Percentiles rank a stretch among this genome's conserved stretches.
phyloP scores from a whole-genome alignment of 192 early-diverging fungal genomes.

The Geranomyces michiganensis region DNA sequence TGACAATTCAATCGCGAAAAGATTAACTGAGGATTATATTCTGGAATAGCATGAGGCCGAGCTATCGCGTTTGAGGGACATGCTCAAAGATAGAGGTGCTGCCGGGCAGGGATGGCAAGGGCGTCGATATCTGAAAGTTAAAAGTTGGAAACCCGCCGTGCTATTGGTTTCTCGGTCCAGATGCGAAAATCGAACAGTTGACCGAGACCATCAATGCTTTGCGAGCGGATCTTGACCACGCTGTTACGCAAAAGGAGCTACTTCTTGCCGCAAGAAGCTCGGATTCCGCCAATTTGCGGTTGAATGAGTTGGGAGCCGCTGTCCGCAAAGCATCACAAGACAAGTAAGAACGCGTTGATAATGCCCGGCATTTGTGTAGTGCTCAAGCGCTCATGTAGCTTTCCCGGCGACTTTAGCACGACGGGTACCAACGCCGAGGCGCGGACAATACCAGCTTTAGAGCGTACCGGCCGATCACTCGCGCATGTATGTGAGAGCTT shows the following conservation, averaged over 20 bases:
- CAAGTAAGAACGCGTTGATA: not conserved
- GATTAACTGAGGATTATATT: not conserved
- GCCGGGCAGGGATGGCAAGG: not conserved
- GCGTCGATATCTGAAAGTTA: not conserved
- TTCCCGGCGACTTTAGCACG: too few species aligned
- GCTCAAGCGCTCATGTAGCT: too few species aligned
- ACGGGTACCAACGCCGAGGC: too few species aligned
- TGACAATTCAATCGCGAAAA: not conserved
- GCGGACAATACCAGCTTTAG: not conserved
- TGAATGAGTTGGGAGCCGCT: conserved; percentile 11
- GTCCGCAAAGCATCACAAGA: conserved; percentile 7
- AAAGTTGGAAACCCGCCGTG: not conserved
- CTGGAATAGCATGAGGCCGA: not conserved
- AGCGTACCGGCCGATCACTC: conserved; percentile 8
- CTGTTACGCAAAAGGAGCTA: conserved; percentile 32
- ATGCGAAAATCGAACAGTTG: conserved; percentile 23
- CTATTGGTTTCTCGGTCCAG: conserved; percentile 1
- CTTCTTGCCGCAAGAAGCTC: conserved; percentile 18
- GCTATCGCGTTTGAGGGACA: conserved; percentile 1
- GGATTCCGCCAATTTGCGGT: not conserved
- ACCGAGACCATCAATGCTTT: conserved; percentile 12
- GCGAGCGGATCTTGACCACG: conserved; percentile 14
- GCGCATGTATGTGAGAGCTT: conserved; percentile 14
- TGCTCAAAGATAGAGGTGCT: not conserved
- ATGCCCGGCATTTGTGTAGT: too few species aligned